phyloP scores from a whole-genome alignment of 2,329 filamentous ascomycete genomes.

The Fusarium haematococcum region DNA sequence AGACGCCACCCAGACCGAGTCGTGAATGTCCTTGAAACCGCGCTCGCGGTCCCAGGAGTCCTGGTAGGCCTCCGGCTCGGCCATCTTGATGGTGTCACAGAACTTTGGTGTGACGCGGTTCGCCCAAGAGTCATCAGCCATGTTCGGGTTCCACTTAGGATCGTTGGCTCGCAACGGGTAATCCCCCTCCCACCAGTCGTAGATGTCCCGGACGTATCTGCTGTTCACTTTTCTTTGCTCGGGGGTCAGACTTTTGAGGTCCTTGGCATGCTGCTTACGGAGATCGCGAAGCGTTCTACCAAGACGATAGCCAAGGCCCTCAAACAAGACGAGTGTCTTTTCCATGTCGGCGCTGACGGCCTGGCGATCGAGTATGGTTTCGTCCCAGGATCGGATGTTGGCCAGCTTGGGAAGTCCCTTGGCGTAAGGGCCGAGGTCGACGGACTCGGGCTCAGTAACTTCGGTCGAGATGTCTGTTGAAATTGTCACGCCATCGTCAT shows the following conservation, averaged over 20 bases:
- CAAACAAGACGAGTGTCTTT: conserved; percentile 35
- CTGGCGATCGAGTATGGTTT: background rate
- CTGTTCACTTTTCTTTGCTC: conserved; percentile 17
- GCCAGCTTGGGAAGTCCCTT: conserved; percentile 30
- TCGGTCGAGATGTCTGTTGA: conserved; percentile 26
- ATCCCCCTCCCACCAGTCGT: conserved; percentile 31
- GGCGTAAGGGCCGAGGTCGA: conserved; percentile 22
- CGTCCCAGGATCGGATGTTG: conserved; percentile 14
- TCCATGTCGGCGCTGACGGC: background rate
- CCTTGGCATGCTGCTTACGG: background rate
- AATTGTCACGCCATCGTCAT: background rate
- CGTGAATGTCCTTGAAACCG: background rate
- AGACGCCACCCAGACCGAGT: conserved; percentile 20
- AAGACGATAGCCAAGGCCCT: conserved; percentile 53
- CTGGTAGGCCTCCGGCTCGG: conserved; percentile 43
- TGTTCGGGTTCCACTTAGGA: conserved; percentile 13
- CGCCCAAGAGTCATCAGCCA: background rate
- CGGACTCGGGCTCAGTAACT: conserved; percentile 12
- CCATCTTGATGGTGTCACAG: conserved; percentile 48
- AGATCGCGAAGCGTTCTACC: conserved; percentile 48
- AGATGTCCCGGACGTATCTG: conserved; percentile 22
- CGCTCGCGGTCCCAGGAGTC: background rate
- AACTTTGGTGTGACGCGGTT: conserved; percentile 35
- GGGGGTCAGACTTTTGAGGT: conserved; percentile 18
- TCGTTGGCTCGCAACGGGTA: conserved; percentile 31